phyloP scores from a whole-genome alignment of 176 grass and related monocot genomes.

The Bonia amplexicaulis region DNA sequence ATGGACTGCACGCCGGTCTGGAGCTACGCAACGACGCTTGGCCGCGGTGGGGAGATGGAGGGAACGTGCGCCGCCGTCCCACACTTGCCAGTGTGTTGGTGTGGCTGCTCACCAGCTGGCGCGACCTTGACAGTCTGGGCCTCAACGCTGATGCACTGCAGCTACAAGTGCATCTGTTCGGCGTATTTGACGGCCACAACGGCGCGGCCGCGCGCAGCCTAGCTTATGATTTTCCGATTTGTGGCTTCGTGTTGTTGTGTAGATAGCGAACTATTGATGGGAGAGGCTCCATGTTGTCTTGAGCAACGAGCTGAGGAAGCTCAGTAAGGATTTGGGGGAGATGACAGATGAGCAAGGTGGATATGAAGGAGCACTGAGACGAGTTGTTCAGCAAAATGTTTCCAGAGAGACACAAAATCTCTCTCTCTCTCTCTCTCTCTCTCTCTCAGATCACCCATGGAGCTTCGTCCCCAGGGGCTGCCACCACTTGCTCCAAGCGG shows the following conservation, averaged over 20 bases:
- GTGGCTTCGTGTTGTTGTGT: not conserved
- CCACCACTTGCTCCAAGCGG: too few relatives aligned
- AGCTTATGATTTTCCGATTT: not conserved
- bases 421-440: too few relatives aligned
- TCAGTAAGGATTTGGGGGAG: not conserved
- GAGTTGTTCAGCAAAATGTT: conserved; percentile 41
- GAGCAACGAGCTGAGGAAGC: not conserved
- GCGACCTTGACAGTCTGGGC: conserved; percentile 45
- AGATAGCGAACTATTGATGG: conserved; percentile 58
- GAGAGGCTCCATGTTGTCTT: conserved; percentile 40
- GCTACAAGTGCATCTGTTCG: conserved; percentile 54
- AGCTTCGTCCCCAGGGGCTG: too few relatives aligned
- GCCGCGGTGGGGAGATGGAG: conserved; percentile 63
- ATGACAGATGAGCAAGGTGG: not conserved
- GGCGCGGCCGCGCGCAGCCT: not conserved
- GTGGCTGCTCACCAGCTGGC: conserved; percentile 45
- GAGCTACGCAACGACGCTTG: conserved; percentile 51
- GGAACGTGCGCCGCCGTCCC: conserved; percentile 48
- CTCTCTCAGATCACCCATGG: too few relatives aligned
- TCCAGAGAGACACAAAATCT: conserved; percentile 22
- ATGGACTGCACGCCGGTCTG: conserved; percentile 55
- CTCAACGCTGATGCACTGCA: conserved; percentile 37
- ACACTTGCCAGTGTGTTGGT: conserved; percentile 54
- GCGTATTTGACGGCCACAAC: conserved; percentile 67
- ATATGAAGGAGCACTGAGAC: conserved; percentile 54